Conservation (phyloP, 148 eudicot species). For the Fagopyrum homotropicum region DNA sequence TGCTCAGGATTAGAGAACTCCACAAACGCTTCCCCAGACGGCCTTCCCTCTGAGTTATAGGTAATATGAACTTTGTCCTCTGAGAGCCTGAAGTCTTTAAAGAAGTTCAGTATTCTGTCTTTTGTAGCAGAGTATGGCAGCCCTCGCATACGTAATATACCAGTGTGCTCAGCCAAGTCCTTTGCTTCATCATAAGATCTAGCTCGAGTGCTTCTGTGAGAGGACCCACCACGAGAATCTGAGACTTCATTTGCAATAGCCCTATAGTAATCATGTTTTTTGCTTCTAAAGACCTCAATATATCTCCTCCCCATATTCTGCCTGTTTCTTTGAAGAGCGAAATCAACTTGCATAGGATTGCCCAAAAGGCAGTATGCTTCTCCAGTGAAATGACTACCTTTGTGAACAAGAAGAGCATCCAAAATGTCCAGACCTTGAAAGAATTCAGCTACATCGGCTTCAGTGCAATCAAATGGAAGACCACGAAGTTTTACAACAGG, state of each 20-base stretch:
- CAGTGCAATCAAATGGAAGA: slow-evolving; percentile 88
- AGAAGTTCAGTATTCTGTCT: slow-evolving; percentile 59
- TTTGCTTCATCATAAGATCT: slow-evolving; percentile 57
- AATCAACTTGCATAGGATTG: slow-evolving; percentile 84
- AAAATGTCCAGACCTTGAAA: slow-evolving; percentile 77
- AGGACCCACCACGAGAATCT: slow-evolving; percentile 60
- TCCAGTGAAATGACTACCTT: slow-evolving; percentile 73
- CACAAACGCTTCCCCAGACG: slow-evolving; percentile 89
- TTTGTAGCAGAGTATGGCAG: slow-evolving; percentile 66
- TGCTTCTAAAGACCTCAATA: slow-evolving; percentile 87
- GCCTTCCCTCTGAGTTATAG: slow-evolving; percentile 60
- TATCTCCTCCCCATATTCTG: slow-evolving; percentile 91
- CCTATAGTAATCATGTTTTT: slow-evolving; percentile 76
- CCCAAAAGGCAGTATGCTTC: slow-evolving; percentile 89
- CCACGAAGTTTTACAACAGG: slow-evolving; percentile 92
- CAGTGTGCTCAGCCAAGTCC: slow-evolving; percentile 66
- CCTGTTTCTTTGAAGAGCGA: slow-evolving; percentile 85
- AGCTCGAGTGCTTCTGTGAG: slow-evolving; percentile 55
- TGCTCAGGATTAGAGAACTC: slow-evolving; percentile 75
- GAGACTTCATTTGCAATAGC: slow-evolving; percentile 76
- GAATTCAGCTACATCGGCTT: slow-evolving; percentile 70
- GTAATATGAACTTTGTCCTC: slow-evolving; percentile 61
- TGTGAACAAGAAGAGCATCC: slow-evolving; percentile 73
- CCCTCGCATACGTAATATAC: slow-evolving; percentile 72
- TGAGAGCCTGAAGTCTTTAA: slow-evolving; percentile 50